Evolutionary conservation across 176 grass and related monocot genomes (phyloP), one percentile per base, ranked within the genome.

Genomic region (Zizania latifolia): DNA sequence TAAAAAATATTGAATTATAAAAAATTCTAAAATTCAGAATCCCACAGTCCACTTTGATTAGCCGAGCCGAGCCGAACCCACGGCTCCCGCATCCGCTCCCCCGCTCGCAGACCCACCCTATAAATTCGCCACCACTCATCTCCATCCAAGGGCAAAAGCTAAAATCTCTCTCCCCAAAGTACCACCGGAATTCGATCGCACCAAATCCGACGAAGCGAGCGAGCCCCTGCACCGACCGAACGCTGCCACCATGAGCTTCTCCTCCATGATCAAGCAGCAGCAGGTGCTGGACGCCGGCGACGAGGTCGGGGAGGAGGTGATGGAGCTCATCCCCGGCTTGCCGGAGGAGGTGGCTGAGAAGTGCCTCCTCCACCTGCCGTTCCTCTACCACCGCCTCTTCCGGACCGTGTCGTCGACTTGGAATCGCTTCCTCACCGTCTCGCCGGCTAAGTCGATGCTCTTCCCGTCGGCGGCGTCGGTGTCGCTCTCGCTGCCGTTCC

Each of bases 361-460:
- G 89, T 99, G 96, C 80, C 87, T 99, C 71, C 84, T 99, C 76
- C 96, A 94, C 82, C 72, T 99, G n/a, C 96, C 96, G 19, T 99
- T 99, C 53, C 96, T 93, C 35, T 99, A 95, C 82, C 96, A 93
- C 58, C 83, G 89, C 4, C 87, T 99, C 13, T 88, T 90, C 51
- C 96, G 92, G 60, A 92, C 92, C 23, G 96, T 99, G 7, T 99
- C 96, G 12, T 84, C 89, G 37, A 83, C 80, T 59, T 99, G 96
- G 96, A 99, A 99, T 76, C 81, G 88, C 2, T 90, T 88, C 29
- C 87, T 99, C 68, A 86, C 88, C 26, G 83, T 87, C 81, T 38
- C 84, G 4, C 71, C 78, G 1, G 85, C 62, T 62, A 83, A 87
- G 19, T 68, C 87, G 5, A 65, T 66, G 76, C 54, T 76, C 2